Evolutionary conservation across 768 basidiomycete species (phyloP).

Genomic region (Trametes punicea): DNA sequence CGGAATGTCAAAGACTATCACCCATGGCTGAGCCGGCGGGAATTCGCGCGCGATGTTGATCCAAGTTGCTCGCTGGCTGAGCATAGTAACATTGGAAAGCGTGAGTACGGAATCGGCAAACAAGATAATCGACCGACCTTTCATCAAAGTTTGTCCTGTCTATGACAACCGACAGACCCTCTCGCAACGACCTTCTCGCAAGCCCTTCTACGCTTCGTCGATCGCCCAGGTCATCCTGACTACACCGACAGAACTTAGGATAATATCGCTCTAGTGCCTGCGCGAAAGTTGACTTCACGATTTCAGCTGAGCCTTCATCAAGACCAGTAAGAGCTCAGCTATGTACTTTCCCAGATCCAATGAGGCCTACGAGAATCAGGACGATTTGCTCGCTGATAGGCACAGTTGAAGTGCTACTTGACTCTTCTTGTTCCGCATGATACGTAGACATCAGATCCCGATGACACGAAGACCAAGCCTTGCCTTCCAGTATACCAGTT

Average conservation of each 20-base stretch:
- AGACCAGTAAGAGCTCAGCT: background rate
- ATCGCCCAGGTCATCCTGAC: slow-evolving; percentile 76
- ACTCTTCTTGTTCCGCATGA: too few species aligned
- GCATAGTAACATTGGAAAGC: background rate
- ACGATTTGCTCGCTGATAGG: slow-evolving; percentile 40
- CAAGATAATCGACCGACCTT: slow-evolving; percentile 35
- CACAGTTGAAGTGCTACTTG: too few species aligned
- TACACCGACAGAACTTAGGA: slow-evolving; percentile 66
- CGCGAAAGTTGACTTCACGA: slow-evolving; percentile 60
- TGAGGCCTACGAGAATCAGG: slow-evolving; percentile 68
- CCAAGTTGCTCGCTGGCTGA: slow-evolving; percentile 72
- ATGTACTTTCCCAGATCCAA: slow-evolving; percentile 46
- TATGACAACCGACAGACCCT: slow-evolving; percentile 72
- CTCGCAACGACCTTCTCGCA: slow-evolving; percentile 46
- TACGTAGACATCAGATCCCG: too few species aligned
- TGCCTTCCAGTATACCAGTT: too few species aligned
- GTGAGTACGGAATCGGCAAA: background rate
- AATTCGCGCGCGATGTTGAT: slow-evolving; percentile 67
- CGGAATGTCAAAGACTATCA: slow-evolving; percentile 76
- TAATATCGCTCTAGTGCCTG: slow-evolving; percentile 58
- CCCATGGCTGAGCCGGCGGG: slow-evolving; percentile 61
- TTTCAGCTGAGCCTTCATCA: background rate
- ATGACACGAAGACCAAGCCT: too few species aligned
- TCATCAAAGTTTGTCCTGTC: slow-evolving; percentile 77
- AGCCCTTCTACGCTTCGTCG: slow-evolving; percentile 62